Conservation (phyloP, 1,284 basidiomycete genomes). For the Moniliophthora roreri region DNA sequence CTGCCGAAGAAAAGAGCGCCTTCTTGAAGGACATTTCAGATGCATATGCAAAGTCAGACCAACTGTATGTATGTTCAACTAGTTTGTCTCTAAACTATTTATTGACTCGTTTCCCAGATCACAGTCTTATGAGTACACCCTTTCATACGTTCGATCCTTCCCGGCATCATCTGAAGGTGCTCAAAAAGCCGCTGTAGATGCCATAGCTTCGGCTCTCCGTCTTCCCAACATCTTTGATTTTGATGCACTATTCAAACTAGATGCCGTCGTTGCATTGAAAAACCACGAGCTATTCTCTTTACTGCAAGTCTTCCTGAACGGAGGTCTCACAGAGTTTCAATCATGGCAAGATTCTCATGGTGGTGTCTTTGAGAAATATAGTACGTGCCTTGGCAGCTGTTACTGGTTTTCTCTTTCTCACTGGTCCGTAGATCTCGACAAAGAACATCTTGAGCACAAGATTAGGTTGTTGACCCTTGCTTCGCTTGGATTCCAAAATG, state of each 20-base stretch:
- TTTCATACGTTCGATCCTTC: slow-evolving; percentile 62
- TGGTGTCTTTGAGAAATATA: slow-evolving; percentile 54
- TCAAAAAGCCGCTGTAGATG: slow-evolving; percentile 55
- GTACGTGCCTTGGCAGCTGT: slow-evolving; percentile 40
- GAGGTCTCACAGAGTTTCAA: slow-evolving; percentile 63
- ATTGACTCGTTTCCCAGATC: slow-evolving; percentile 31
- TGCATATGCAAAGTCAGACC: slow-evolving; percentile 56
- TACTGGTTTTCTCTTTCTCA: not conserved
- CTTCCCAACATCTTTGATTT: slow-evolving; percentile 78
- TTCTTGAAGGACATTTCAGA: slow-evolving; percentile 73
- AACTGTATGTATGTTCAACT: slow-evolving; percentile 45
- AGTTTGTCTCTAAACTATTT: not conserved
- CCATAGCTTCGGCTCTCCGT: slow-evolving; percentile 68
- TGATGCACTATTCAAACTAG: slow-evolving; percentile 76
- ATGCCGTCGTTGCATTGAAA: slow-evolving; percentile 69
- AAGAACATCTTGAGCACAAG: slow-evolving; percentile 70
- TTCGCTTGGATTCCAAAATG: slow-evolving; percentile 74
- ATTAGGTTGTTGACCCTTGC: slow-evolving; percentile 81
- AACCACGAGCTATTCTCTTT: slow-evolving; percentile 69
- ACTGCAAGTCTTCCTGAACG: slow-evolving; percentile 70
- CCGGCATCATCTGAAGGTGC: slow-evolving; percentile 50
- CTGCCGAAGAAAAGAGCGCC: slow-evolving; percentile 62
- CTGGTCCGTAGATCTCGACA: slow-evolving; percentile 45
- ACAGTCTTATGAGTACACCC: slow-evolving; percentile 63
- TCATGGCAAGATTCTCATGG: slow-evolving; percentile 62